These are phyloP conservation scores for Cinchona pubescens DNA, from an alignment of 257 asterid genomes.

Conservation along the genomic window DNA sequence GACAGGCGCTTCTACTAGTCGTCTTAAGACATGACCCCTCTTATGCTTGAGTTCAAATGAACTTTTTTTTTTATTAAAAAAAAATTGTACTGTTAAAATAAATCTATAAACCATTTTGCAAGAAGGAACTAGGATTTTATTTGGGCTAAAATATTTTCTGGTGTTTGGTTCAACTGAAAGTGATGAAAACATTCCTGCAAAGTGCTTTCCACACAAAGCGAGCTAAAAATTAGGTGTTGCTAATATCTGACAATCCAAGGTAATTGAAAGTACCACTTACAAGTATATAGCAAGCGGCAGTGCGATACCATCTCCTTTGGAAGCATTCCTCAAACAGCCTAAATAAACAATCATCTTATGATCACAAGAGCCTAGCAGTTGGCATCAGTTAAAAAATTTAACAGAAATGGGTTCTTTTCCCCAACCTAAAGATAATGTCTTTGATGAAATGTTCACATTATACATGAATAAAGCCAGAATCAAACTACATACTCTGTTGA, in stretches of 20 bases:
- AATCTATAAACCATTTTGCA: background rate
- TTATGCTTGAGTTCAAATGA: no score
- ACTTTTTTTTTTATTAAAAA: no score
- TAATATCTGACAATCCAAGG: background rate
- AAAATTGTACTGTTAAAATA: no score
- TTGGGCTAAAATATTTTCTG: background rate
- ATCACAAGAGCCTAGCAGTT: background rate
- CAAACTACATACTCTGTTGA: slow-evolving; percentile 80
- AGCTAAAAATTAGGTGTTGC: background rate
- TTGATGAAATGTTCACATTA: background rate
- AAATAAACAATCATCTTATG: slow-evolving; percentile 11
- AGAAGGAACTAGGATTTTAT: background rate
- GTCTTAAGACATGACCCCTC: no score
- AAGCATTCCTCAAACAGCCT: slow-evolving; percentile 58
- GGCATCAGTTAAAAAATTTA: background rate
- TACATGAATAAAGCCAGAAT: background rate
- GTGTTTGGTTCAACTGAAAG: background rate
- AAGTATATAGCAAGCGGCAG: slow-evolving; percentile 57
- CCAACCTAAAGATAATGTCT: background rate
- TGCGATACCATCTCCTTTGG: slow-evolving; percentile 54
- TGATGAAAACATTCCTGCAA: background rate
- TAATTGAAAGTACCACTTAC: slow-evolving; percentile 25
- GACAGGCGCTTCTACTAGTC: no score
- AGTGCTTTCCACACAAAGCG: background rate
- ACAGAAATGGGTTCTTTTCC: background rate